Percentiles rank a stretch among this genome's conserved stretches.
phyloP scores from a whole-genome alignment of 1,284 basidiomycete genomes.

The Boletus mariae region DNA sequence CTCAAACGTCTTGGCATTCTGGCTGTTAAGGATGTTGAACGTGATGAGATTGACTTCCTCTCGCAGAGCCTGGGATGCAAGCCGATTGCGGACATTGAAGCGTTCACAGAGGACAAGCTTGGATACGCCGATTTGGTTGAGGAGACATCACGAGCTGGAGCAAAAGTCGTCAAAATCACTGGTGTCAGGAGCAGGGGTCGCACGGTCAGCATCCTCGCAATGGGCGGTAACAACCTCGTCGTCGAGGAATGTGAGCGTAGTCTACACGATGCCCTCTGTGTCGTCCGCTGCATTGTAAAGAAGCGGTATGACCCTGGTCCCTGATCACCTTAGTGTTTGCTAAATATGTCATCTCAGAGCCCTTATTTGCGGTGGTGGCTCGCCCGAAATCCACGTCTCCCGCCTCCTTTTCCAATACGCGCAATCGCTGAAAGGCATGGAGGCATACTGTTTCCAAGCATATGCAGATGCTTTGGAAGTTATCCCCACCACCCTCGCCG shows the following conservation, averaged over 20 bases:
- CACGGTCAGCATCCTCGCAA: constrained; percentile 94
- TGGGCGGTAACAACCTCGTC: constrained; percentile 91
- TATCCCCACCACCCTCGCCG: constrained; percentile 96
- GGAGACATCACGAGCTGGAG: constrained; percentile 81
- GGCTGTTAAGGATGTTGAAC: constrained; percentile 96
- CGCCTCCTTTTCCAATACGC: constrained; percentile 88
- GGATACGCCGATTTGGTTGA: constrained; percentile 96
- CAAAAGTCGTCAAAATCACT: constrained; percentile 92
- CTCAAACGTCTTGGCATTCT: constrained; percentile 97
- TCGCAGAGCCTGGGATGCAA: constrained; percentile 94
- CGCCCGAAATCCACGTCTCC: constrained; percentile 98
- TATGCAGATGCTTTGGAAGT: constrained; percentile 98
- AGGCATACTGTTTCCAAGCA: constrained; percentile 98
- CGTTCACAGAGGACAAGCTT: constrained; percentile 98
- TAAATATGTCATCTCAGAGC: constrained; percentile 52
- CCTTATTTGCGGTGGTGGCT: constrained; percentile 94
- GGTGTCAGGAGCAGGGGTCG: constrained; percentile 95
- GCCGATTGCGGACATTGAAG: constrained; percentile 96
- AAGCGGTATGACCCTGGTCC: constrained; percentile 58
- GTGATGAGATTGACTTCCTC: constrained; percentile 98
- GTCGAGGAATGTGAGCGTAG: constrained; percentile 97
- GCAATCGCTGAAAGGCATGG: constrained; percentile 95
- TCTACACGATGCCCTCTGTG: constrained; percentile 97
- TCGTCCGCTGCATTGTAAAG: constrained; percentile 97
- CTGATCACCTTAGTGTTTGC: background rate